Evolutionary conservation across 345 rosid genomes (phyloP).

Genomic region (Citrus inodora): DNA sequence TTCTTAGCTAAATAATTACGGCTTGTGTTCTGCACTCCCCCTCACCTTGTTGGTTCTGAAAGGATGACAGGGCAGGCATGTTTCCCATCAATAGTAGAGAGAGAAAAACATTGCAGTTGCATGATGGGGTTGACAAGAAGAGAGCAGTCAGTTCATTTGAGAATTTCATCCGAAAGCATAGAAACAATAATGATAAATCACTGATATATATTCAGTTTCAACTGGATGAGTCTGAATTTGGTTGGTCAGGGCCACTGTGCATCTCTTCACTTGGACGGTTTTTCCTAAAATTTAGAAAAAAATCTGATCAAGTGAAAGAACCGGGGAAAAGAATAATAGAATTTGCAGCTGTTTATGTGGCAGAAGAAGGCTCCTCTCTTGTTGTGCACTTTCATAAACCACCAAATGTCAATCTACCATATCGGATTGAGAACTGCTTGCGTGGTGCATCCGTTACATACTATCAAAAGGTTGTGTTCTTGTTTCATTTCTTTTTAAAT

Average conservation of each 20-base stretch:
- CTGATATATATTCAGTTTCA: slow-evolving; percentile 62
- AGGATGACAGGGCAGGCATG: slow-evolving; percentile 65
- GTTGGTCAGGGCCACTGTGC: slow-evolving; percentile 96
- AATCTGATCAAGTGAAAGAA: slow-evolving; percentile 41
- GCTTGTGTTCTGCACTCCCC: not conserved
- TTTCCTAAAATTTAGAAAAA: slow-evolving; percentile 75
- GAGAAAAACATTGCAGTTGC: slow-evolving; percentile 50
- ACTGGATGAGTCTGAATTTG: slow-evolving; percentile 46
- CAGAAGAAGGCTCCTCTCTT: slow-evolving; percentile 83
- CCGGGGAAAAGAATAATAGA: slow-evolving; percentile 31
- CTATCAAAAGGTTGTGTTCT: slow-evolving; percentile 77
- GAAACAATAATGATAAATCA: slow-evolving; percentile 47
- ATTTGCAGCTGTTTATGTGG: slow-evolving; percentile 72
- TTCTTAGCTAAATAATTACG: slow-evolving; percentile 10
- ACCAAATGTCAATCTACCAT: slow-evolving; percentile 64
- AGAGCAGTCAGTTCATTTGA: slow-evolving; percentile 72
- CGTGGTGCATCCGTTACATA: slow-evolving; percentile 59
- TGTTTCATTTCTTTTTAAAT: slow-evolving; percentile 19
- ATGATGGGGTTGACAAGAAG: slow-evolving; percentile 41
- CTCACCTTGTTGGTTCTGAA: slow-evolving; percentile 2
- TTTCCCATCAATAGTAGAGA: slow-evolving; percentile 50
- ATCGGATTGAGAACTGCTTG: slow-evolving; percentile 82
- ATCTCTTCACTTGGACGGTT: slow-evolving; percentile 82
- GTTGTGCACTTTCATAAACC: slow-evolving; percentile 74
- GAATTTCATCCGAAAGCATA: slow-evolving; percentile 77